Conservation (phyloP, 352 stramenopile genomes). For the Phytophthora multivora region DNA sequence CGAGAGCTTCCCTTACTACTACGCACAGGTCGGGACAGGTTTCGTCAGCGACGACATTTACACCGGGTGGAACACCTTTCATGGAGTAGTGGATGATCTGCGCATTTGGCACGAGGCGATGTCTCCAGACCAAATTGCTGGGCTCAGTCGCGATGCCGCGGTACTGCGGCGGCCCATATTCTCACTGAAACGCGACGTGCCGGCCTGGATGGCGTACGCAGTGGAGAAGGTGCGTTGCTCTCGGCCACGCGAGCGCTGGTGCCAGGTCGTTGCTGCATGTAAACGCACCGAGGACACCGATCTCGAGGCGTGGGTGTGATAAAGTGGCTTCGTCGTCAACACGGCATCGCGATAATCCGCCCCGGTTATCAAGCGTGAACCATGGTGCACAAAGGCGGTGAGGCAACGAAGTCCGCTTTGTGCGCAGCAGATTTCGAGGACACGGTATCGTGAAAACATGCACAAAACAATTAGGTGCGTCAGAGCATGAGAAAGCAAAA, state of each 20-base stretch:
- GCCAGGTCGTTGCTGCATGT: conserved; percentile 13
- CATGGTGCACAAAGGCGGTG: background rate
- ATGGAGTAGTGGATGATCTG: conserved; percentile 28
- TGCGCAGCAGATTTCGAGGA: background rate
- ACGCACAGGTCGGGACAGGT: conserved; percentile 11
- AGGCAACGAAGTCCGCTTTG: background rate
- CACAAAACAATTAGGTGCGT: background rate
- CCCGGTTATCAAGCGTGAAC: background rate
- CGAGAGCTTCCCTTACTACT: conserved; percentile 17
- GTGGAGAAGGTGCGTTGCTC: conserved; percentile 18
- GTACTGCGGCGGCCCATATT: conserved; percentile 2
- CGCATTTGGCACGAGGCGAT: conserved; percentile 27
- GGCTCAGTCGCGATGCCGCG: conserved; percentile 2
- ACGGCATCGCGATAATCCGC: background rate
- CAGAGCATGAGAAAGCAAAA: background rate
- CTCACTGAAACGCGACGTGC: conserved; percentile 17
- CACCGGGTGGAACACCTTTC: conserved; percentile 30
- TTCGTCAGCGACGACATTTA: conserved; percentile 10
- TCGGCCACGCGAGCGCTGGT: conserved; percentile 13
- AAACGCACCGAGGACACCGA: conserved; percentile 4
- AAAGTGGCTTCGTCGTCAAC: background rate
- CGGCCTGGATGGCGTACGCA: conserved; percentile 8
- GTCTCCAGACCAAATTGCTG: background rate
- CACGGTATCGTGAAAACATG: background rate
- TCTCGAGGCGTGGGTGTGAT: conserved; percentile 13